These are phyloP conservation scores for Helminthosporium solani DNA, from an alignment of 2,329 filamentous ascomycete genomes.

Conservation along the genomic window DNA sequence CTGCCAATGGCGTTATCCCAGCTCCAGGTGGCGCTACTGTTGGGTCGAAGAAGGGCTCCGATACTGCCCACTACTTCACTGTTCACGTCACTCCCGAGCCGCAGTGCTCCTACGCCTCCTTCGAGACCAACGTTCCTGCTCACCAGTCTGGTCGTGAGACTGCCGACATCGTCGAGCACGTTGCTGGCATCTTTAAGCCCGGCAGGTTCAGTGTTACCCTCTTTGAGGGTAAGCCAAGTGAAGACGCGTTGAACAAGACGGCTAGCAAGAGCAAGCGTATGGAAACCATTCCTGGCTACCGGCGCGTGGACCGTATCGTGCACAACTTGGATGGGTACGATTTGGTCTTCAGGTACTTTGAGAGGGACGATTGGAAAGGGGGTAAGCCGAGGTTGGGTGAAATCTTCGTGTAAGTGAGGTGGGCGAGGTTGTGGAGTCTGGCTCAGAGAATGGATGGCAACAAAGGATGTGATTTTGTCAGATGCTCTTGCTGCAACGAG, in stretches of 20 bases:
- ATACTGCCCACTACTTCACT: conserved; percentile 80
- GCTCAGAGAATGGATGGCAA: background rate
- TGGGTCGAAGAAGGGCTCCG: conserved; percentile 43
- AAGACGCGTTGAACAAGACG: conserved; percentile 44
- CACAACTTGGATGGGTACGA: conserved; percentile 98
- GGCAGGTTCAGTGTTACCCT: conserved; percentile 97
- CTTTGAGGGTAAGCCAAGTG: conserved; percentile 78
- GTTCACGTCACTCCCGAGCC: conserved; percentile 98
- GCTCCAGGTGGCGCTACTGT: conserved; percentile 59
- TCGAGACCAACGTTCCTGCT: conserved; percentile 96
- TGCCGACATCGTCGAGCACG: conserved; percentile 86
- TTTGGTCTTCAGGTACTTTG: conserved; percentile 93
- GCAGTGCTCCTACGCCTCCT: conserved; percentile 94
- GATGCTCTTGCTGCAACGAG: too few species aligned
- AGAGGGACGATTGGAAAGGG: conserved; percentile 78
- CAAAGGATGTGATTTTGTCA: too few species aligned
- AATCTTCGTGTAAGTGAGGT: conserved; percentile 8
- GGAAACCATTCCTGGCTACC: conserved; percentile 82
- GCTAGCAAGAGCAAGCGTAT: conserved; percentile 53
- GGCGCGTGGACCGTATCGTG: conserved; percentile 88
- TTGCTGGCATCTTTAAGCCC: conserved; percentile 93
- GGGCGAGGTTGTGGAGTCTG: background rate
- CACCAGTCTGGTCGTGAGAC: conserved; percentile 86
- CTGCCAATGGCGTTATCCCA: conserved; percentile 92
- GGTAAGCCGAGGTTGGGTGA: conserved; percentile 64